Base-by-base conservation (phyloP, 768 basidiomycete species). In the Agrocybe pediades region DNA sequence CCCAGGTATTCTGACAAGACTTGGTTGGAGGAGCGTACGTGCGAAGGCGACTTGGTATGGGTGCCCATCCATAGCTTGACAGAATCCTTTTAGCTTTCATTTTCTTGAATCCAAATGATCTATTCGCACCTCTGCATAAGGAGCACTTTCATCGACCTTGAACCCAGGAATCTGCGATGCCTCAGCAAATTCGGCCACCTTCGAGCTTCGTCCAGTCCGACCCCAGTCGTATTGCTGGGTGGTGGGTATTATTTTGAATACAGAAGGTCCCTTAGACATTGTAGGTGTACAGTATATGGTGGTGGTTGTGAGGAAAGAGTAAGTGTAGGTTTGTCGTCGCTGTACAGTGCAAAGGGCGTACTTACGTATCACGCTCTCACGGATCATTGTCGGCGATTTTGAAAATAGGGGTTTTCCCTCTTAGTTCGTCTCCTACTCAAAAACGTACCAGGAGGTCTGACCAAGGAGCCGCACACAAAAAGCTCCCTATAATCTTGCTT, bases 21-120 rank as follows among this genome's bases (percentile, higher is more conserved):
- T 57, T 70, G 69, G 26, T 72, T 71, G 9, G 73, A 66, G 2
- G 64, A 65, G 11, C 64, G 49, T 9, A 81, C 68, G 26, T 49
- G 66, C 1, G 81, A 81, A 16, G 83, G 80, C 15, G 81, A 79
- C 9, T 75, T 90, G 2, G 90, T 81, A 62, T 98, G 97, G 0
- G 97, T 98, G 9, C 97, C 97, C 96, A 98, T 98, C 97, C 97
- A 99, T 41, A 99, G 76, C 95, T 98, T 66, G 49, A 13, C 29
- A 5, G 26, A 21, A 30, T 47, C 61, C 36, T 57, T 42, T 44
- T 15, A 63, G 55, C 53, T 42, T 41, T 39, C 26, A 16, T 23
- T 16, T 41, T 36, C n/a, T 16, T 21, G 40, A 29, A 51, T 49
- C 19, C 16, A 17, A 30, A 20, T n/a, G 20, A 30, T 48, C 16